Base-by-base conservation (phyloP, 192 early-diverging fungal species). In the Mortierella antarctica region DNA sequence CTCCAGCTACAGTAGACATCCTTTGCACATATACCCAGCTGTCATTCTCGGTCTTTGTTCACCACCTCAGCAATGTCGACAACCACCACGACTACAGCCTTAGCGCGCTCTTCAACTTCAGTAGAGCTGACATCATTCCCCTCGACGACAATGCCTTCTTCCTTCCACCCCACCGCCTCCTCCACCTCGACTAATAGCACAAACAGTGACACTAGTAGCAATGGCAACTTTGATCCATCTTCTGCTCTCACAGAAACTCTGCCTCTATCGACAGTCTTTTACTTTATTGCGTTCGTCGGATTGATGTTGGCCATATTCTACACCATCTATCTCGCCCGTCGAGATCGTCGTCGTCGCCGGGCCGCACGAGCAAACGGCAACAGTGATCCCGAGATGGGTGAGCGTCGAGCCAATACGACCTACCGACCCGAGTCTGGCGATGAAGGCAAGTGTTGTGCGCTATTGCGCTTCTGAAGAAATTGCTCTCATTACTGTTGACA, bases 381-480 rank as follows among this genome's bases (percentile, higher is more conserved):
- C 23, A 10, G 10, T 8, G 52, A 47, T n/a, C 20, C 41, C 5
- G 69, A 57, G 31, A 21, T 44, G n/a, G 57, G 58, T 51, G 63
- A 58, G 9, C 40, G 42, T 21, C 23, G 31, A 15, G 2, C 53
- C 21, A 70, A 62, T 44, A 39, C 73, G 23, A 75, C 73, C 0
- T 59, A 78, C 49, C 74, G 74, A n/a, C 60, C 68, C 7, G 74
- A 69, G 41, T 31, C 31, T 31, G 74, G 69, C n/a, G 67, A 76
- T 8, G 66, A 69, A 64, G 74, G 66, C 63, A 76, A 69, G 42
- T 15, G 20, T 44, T 6, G 14, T 14, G 31, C 31, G 31, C 31
- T 31, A 31, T 31, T 1, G 31, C 31, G 31, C 31, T 31, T 31
- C 31, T 12, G 8, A 42, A 12, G 0, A 10, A 7, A 2, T 65